phyloP scores from a whole-genome alignment of 1,284 basidiomycete genomes.

The Erythrobasidium hasegawianum region DNA sequence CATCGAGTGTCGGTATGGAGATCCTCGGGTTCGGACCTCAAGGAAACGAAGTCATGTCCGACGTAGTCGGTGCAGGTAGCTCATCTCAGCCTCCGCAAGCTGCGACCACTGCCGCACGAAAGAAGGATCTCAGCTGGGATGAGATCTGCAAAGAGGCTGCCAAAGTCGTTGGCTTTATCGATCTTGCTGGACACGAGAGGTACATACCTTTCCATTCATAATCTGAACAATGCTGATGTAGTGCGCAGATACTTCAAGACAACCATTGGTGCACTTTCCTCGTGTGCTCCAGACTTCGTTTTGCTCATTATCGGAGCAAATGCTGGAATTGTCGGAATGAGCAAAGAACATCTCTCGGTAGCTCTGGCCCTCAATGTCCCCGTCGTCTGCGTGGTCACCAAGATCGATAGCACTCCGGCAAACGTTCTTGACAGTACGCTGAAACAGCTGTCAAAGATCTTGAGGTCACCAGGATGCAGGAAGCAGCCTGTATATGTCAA shows the following conservation, averaged over 20 bases:
- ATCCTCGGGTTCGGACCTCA: constrained; percentile 52
- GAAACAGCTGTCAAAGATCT: constrained; percentile 86
- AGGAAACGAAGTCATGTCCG: constrained; percentile 60
- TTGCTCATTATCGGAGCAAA: constrained; percentile 95
- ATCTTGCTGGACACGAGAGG: constrained; percentile 42
- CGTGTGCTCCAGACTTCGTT: constrained; percentile 90
- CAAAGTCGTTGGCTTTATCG: constrained; percentile 61
- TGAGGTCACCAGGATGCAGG: constrained; percentile 90
- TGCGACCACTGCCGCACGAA: constrained; percentile 51
- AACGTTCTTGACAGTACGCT: constrained; percentile 85
- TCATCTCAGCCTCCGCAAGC: not conserved
- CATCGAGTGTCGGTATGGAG: constrained; percentile 94
- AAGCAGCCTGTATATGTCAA: constrained; percentile 44
- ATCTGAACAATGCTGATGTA: constrained; percentile 51
- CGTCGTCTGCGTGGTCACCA: constrained; percentile 54
- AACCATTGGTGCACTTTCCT: constrained; percentile 89
- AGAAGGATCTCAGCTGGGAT: constrained; percentile 84
- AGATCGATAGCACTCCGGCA: constrained; percentile 91
- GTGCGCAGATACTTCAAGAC: constrained; percentile 62
- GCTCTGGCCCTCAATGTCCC: constrained; percentile 89
- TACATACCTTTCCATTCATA: constrained; percentile 58
- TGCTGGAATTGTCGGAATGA: constrained; percentile 74
- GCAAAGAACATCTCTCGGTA: constrained; percentile 80
- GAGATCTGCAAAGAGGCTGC: constrained; percentile 86
- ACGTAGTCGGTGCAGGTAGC: constrained; percentile 8